Conservation (phyloP, 495 filamentous ascomycete genomes). For the Melanomma pulvis-pyrius region DNA sequence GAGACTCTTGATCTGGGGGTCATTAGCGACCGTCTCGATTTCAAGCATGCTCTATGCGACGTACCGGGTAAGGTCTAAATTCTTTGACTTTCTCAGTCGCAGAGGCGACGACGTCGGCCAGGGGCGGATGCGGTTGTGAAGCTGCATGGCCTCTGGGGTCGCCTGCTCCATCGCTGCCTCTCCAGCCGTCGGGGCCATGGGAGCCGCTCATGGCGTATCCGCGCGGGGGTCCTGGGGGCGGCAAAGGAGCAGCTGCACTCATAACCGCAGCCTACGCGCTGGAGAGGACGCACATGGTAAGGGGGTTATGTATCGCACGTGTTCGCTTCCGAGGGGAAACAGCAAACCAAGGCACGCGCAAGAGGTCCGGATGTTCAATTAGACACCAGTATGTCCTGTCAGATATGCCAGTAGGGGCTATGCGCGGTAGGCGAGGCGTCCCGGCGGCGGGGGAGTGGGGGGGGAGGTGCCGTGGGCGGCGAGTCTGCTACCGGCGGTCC, state of each 20-base stretch:
- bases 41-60: background rate
- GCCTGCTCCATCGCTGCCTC: conserved; percentile 19
- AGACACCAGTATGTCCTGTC: background rate
- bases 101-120: conserved; percentile 19
- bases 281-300: background rate
- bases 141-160: conserved; percentile 3
- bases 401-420: background rate
- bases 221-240: conserved; percentile 22
- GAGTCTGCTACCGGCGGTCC: background rate
- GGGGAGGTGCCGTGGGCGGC: background rate
- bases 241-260: conserved; percentile 34
- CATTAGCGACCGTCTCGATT: background rate
- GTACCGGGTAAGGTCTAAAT: conserved; percentile 1
- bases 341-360: background rate
- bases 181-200: conserved; percentile 23
- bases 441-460: background rate
- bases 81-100: conserved; percentile 18
- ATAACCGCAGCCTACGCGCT: conserved; percentile 22
- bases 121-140: conserved; percentile 6
- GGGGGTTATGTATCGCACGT: background rate
- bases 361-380: background rate
- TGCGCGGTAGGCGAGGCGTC: background rate
- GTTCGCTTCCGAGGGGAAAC: background rate
- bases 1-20: conserved; percentile 27
- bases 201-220: conserved; percentile 33